Evolutionary conservation across 768 basidiomycete genomes (phyloP).

Genomic region (Auricularia heimuer): DNA sequence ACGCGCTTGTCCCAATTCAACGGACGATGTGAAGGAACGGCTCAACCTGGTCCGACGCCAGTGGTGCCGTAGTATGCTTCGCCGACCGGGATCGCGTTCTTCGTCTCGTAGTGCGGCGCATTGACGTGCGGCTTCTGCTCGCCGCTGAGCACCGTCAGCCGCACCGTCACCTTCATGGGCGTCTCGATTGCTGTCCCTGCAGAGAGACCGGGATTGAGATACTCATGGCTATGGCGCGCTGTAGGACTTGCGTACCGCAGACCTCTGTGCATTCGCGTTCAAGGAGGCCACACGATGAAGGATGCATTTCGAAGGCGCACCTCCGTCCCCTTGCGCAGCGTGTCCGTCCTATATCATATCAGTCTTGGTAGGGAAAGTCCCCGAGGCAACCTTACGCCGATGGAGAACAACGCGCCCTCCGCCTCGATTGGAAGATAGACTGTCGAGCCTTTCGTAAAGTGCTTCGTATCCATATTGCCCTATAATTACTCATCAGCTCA

Average conservation of each 20-base stretch:
- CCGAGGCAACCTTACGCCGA: slow-evolving; percentile 34
- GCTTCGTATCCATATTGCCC: slow-evolving; percentile 53
- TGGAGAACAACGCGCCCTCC: slow-evolving; percentile 50
- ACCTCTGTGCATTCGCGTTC: slow-evolving; percentile 33
- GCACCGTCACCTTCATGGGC: slow-evolving; percentile 44
- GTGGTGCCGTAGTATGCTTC: slow-evolving; percentile 49
- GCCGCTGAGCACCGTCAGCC: slow-evolving; percentile 35
- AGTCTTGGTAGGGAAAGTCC: neutral
- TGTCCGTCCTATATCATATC: slow-evolving; percentile 42
- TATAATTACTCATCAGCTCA: neutral
- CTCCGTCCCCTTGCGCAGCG: slow-evolving; percentile 59
- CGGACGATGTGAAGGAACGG: too few relatives aligned
- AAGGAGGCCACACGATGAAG: neutral
- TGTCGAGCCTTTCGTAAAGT: slow-evolving; percentile 44
- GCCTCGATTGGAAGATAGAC: slow-evolving; percentile 50
- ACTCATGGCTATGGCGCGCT: neutral
- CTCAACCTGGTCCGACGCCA: slow-evolving; percentile 37
- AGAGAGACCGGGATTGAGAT: neutral
- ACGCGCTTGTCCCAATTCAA: neutral
- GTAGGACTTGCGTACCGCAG: slow-evolving; percentile 32
- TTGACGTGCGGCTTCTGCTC: slow-evolving; percentile 49
- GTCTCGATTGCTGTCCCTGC: slow-evolving; percentile 57
- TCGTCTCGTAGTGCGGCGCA: slow-evolving; percentile 45
- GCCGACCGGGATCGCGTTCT: slow-evolving; percentile 13
- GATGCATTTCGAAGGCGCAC: slow-evolving; percentile 22